phyloP scores from a whole-genome alignment of 73 alveolate genomes.

The Paramecium biaurelia region DNA sequence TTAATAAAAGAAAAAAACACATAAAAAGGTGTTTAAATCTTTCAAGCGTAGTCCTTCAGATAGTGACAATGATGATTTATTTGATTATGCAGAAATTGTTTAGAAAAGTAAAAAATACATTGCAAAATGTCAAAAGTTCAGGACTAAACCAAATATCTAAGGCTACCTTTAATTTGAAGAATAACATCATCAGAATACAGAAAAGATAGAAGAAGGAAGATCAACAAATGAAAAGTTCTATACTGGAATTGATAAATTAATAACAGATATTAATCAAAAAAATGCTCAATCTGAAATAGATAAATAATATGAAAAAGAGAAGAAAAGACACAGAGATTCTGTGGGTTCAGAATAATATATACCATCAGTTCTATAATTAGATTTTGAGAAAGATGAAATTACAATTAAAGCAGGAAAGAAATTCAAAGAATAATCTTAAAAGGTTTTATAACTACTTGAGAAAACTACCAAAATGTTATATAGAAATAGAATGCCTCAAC shows the following conservation, averaged over 20 bases:
- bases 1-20: background rate
- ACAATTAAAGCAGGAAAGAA: background rate
- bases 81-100: conserved; percentile 42
- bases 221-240: background rate
- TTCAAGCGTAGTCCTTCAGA: background rate
- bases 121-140: background rate
- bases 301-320: conserved; percentile 26
- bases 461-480: background rate
- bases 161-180: background rate
- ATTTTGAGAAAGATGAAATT: background rate
- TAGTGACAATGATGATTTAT: background rate
- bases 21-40: background rate
- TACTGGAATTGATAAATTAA: conserved; percentile 21
- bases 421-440: background rate
- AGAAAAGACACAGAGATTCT: conserved; percentile 10
- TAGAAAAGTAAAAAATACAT: conserved; percentile 1
- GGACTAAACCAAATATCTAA: background rate
- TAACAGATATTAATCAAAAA: background rate
- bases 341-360: background rate
- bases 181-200: background rate
- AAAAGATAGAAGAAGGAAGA: background rate
- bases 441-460: background rate
- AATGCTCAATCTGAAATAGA: conserved; percentile 23
- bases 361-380: background rate
- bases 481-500: background rate